These are phyloP conservation scores for Hirsutella thompsonii DNA, from an alignment of 2,329 filamentous ascomycete species.

Conservation along the genomic window DNA sequence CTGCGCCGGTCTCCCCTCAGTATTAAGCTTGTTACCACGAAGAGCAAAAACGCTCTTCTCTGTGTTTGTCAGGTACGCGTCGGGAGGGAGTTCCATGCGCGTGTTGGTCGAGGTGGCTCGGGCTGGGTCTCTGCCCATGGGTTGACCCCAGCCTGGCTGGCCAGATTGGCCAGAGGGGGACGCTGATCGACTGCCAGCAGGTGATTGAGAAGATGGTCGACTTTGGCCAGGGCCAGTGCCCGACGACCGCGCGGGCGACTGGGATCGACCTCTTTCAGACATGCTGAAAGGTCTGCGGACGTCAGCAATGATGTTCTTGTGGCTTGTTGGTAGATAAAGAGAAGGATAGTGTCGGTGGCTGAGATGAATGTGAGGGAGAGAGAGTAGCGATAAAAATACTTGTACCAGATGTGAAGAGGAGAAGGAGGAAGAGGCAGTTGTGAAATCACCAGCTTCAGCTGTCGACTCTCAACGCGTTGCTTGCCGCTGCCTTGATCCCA, in stretches of 20 bases:
- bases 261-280: slow-evolving; percentile 18
- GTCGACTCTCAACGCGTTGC: neutral
- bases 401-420: neutral
- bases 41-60: slow-evolving; percentile 21
- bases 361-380: neutral
- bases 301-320: neutral
- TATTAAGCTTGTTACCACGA: slow-evolving; percentile 35
- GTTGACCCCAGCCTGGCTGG: slow-evolving; percentile 12
- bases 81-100: slow-evolving; percentile 44
- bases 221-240: neutral
- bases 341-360: neutral
- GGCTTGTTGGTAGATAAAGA: no score
- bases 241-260: slow-evolving; percentile 9
- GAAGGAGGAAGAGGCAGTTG: neutral
- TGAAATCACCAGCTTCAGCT: neutral
- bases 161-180: slow-evolving; percentile 5
- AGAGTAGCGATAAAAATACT: no score
- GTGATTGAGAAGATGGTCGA: neutral
- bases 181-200: slow-evolving; percentile 3
- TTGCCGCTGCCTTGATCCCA: no score
- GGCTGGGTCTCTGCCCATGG: slow-evolving; percentile 31
- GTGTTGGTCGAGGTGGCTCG: slow-evolving; percentile 20
- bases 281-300: slow-evolving; percentile 7
- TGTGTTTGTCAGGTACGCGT: slow-evolving; percentile 33
- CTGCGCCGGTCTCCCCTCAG: slow-evolving; percentile 37